phyloP scores from a whole-genome alignment of 192 early-diverging fungal genomes.

The Diversispora epigaea region DNA sequence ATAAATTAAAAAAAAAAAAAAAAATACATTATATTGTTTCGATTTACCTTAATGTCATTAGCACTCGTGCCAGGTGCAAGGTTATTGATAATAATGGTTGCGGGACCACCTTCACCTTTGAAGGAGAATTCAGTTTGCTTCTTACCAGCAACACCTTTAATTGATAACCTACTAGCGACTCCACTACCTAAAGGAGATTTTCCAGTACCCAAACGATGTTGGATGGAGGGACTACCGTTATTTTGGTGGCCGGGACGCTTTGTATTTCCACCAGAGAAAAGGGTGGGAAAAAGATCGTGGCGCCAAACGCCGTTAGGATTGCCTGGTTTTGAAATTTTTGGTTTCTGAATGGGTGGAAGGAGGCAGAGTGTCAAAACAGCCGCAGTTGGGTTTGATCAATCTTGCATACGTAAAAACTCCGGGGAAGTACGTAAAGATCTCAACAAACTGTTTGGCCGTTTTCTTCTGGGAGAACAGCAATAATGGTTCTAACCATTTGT shows the following conservation, averaged over 20 bases:
- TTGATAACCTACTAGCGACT: constrained; percentile 11
- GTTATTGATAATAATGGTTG: constrained; percentile 39
- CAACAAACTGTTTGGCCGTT: constrained; percentile 15
- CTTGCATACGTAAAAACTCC: constrained; percentile 1
- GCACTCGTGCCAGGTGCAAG: constrained; percentile 43
- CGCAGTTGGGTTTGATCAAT: constrained; percentile 9
- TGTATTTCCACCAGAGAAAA: constrained; percentile 3
- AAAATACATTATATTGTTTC: neutral
- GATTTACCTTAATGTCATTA: constrained; percentile 45
- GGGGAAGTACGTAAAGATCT: constrained; percentile 9
- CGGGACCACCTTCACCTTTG: constrained; percentile 45
- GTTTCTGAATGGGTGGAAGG: constrained; percentile 21
- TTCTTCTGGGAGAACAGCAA: constrained; percentile 18
- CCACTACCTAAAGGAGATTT: constrained; percentile 2
- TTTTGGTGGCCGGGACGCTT: constrained; percentile 4
- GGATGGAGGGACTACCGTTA: constrained; percentile 13
- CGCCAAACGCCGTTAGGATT: constrained; percentile 32
- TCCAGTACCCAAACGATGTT: constrained; percentile 19
- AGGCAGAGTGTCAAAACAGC: neutral
- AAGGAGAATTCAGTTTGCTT: constrained; percentile 38
- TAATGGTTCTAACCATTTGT: neutral
- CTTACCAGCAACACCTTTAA: constrained; percentile 26
- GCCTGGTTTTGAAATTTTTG: constrained; percentile 16
- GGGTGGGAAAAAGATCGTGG: constrained; percentile 26
- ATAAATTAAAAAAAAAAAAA: constrained; percentile 16